Percentiles rank a stretch among this genome's conserved stretches.
These are phyloP conservation scores for Pleurotus cornucopiae DNA, from an alignment of 768 basidiomycete species.

Conservation along the genomic window DNA sequence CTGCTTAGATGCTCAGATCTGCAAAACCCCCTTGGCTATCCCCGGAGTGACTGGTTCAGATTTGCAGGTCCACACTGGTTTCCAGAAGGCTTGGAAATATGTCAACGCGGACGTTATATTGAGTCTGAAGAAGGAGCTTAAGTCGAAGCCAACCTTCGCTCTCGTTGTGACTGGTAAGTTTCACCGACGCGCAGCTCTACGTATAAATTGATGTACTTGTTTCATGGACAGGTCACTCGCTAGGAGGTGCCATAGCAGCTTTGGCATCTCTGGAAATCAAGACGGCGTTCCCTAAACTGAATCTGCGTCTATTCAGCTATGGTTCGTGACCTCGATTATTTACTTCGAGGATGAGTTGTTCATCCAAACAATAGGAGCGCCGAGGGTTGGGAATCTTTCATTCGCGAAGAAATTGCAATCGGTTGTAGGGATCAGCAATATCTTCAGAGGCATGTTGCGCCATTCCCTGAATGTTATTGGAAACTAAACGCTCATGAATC, in stretches of 20 bases:
- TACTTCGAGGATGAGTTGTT: neutral
- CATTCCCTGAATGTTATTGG: neutral
- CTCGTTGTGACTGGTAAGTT: neutral
- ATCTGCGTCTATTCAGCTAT: neutral
- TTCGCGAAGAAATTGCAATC: neutral
- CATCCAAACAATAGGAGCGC: neutral
- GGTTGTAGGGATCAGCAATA: neutral
- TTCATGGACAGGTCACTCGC: neutral
- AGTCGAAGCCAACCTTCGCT: conserved; percentile 2
- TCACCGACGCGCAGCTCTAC: too few species aligned
- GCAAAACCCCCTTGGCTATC: neutral
- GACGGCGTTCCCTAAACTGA: neutral
- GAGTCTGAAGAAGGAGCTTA: neutral
- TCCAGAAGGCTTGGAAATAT: neutral
- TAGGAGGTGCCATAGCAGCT: neutral
- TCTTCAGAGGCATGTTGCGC: neutral
- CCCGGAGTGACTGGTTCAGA: neutral
- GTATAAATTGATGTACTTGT: neutral
- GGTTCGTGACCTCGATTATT: neutral
- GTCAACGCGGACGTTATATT: neutral
- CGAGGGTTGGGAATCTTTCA: neutral
- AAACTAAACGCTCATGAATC: too few species aligned
- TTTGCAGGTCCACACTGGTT: neutral
- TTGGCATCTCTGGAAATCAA: conserved; percentile 4
- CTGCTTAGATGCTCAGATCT: neutral